Conservation (phyloP, 2,329 filamentous ascomycete species). For the Myriosclerotinia scirpicola region DNA sequence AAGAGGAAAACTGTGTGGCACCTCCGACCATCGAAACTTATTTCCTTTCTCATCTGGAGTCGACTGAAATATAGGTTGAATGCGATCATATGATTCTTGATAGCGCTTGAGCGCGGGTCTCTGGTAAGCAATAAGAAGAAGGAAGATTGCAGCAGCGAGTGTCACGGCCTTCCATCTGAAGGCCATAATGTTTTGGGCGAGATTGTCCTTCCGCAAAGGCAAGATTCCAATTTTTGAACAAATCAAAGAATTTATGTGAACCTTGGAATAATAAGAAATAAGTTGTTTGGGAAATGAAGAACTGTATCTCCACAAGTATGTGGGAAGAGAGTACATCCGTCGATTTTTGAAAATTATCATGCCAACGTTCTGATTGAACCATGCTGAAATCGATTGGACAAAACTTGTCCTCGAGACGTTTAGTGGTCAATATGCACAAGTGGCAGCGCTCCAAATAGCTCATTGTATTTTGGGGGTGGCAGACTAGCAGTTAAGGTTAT, state of each 20-base stretch:
- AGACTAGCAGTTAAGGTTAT: not conserved
- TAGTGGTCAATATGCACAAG: not conserved
- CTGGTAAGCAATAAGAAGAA: constrained; percentile 9
- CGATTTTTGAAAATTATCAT: not conserved
- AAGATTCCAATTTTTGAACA: not conserved
- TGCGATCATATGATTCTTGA: not conserved
- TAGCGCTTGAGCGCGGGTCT: not conserved
- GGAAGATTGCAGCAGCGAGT: constrained; percentile 1
- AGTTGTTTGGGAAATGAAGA: not conserved
- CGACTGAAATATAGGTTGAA: not conserved
- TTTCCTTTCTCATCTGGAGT: not conserved
- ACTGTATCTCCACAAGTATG: not conserved
- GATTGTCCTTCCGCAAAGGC: not conserved
- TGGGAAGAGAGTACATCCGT: not conserved
- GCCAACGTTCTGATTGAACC: not conserved
- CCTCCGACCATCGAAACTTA: constrained; percentile 17
- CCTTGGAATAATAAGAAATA: not conserved
- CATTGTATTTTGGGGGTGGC: no score
- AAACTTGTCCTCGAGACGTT: no score
- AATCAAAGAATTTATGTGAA: not conserved
- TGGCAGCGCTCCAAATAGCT: not conserved
- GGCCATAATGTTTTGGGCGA: not conserved
- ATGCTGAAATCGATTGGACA: not conserved
- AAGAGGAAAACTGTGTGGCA: constrained; percentile 24
- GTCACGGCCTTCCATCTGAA: constrained; percentile 14